Evolutionary conservation across 2,329 filamentous ascomycete genomes (phyloP), one percentile per base, ranked within the genome.

Genomic region (Exophiala alcalophila): DNA sequence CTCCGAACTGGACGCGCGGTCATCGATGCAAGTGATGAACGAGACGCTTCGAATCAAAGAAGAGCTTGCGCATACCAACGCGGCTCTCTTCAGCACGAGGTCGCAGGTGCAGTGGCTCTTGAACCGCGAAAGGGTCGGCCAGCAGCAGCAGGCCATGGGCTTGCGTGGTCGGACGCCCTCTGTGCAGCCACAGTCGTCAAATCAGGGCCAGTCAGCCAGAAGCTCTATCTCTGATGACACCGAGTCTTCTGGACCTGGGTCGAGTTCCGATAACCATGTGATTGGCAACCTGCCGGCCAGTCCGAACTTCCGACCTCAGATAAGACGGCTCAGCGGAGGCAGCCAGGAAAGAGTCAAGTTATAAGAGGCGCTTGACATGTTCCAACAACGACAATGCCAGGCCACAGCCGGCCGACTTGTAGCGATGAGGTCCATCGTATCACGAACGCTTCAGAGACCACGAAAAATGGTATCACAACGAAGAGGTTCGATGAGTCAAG

Each of bases 21-120:
- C 76, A 25, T 78, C 69, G 59, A 78, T 82, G 76, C 73, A 77
- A 45, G 72, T 78, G 27, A 71, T 81, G 64, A 82, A 80, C 53
- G 78, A 82, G 58, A 78, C 72, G 32, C 67, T 81, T 21, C 74
- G 78, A 3, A 69, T 75, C 35, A 77, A 79, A 47, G 78, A 81
- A 52, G 78, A 82, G 46, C 73, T 81, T 64, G 69, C 77, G 8
- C 78, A 80, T 55, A 73, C 76, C 5, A 79, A 76, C 47, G 77
- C 77, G 3, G 77, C 76, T 26, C 69, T 82, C 30, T 76, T 72
- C 52, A 73, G 69, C 11, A 70, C 81, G 49, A 70, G 75, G 40
- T 72, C 80, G 65, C 78, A 82, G 54, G 66, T 82, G 15, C 77
- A 80, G 38, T 81, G 78, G 78, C 67, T 81, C 9, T 74, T 79